Evolutionary conservation across 805 yeast genomes (phyloP), one percentile per base, ranked within the genome.

Genomic region (Candida loeiensis): DNA sequence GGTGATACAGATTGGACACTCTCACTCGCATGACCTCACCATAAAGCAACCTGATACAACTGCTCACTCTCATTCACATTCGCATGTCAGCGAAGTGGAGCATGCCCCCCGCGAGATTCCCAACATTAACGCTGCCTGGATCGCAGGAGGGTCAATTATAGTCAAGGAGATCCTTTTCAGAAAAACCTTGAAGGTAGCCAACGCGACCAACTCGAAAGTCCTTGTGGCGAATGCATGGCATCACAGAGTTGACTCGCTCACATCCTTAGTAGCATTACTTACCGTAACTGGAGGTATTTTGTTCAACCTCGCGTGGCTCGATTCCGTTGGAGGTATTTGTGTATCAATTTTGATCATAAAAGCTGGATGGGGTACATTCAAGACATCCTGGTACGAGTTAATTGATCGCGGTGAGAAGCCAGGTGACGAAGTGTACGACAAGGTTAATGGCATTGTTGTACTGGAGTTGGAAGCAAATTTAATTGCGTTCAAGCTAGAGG

Each of bases 191-290:
- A 78, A 79, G 45, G 79, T 93, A 16, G 99, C 97, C 1, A 69
- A 71, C 36, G 69, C 75, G 45, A 76, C 87, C 20, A 85, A 86
- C 55, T 88, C 96, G 0, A 87, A 88, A 46, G 98, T 93, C 3
- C 71, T 93, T 35, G 80, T 87, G 36, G 99, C 99, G 3, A 93
- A 93, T 56, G 99, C 99, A 3, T 93, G 99, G 98, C 99, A 93
- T 60, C 99, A 93, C 58, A 74, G 99, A 47, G 93, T 91, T 8
- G 99, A 93, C 57, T 84, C 95, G 1, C 60, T 93, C 51, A 95
- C 98, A 1, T 87, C 97, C 0, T 71, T 84, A 16, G 98, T 91
- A 6, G 97, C 98, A 0, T 73, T 91, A 15, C 75, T 80, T 3
- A 89, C 98, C 1, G 93, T 93, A 37, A 76, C 95, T 0, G 81